Conservation (phyloP, 495 filamentous ascomycete species). For the Bacidia rubella region DNA sequence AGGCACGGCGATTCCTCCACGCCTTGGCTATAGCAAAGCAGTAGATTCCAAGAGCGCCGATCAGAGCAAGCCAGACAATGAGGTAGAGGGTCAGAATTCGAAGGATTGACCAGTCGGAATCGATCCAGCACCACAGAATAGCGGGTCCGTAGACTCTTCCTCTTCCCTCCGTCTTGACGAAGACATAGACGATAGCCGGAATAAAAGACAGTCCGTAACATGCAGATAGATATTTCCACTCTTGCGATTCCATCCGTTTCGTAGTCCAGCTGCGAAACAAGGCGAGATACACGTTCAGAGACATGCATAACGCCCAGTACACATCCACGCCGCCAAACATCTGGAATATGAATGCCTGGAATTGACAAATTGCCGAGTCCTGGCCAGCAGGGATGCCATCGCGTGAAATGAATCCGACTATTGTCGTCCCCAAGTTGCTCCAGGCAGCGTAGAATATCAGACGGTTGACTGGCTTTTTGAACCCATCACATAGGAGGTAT, state of each 20-base stretch:
- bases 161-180: conserved; percentile 34
- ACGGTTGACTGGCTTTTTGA: conserved; percentile 72
- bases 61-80: conserved; percentile 60
- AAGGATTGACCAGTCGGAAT: conserved; percentile 50
- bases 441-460: conserved; percentile 73
- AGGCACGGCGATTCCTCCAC: conserved; percentile 35
- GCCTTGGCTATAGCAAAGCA: conserved; percentile 57
- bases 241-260: conserved; percentile 48
- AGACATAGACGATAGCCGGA: conserved; percentile 52
- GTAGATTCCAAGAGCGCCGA: conserved; percentile 60
- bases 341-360: conserved; percentile 59
- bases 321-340: conserved; percentile 60
- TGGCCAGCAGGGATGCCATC: conserved; percentile 31
- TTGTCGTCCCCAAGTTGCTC: conserved; percentile 67
- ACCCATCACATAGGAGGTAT: conserved; percentile 43
- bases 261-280: conserved; percentile 66
- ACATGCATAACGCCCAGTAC: conserved; percentile 69
- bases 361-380: conserved; percentile 46
- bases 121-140: conserved; percentile 75
- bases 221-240: conserved; percentile 51
- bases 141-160: conserved; percentile 61
- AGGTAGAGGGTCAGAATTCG: conserved; percentile 69
- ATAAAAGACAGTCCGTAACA: conserved; percentile 68
- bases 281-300: conserved; percentile 70
- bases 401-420: conserved; percentile 59